Base-by-base conservation (phyloP, 768 basidiomycete species). In the Clathrus columnatus region DNA sequence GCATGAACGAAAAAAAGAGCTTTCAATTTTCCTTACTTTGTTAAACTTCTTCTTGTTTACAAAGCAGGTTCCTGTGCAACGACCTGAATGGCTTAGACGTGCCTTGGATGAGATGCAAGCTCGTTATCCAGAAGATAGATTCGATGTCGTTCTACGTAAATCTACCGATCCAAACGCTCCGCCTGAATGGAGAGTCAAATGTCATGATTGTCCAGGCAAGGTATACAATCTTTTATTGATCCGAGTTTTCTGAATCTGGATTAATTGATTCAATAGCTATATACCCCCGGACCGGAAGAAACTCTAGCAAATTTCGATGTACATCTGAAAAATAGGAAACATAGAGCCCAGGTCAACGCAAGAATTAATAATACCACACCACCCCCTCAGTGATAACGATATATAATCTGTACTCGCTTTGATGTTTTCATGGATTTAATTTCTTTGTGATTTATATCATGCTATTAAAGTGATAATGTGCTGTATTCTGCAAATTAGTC, bases 121-220 rank as follows among this genome's bases (percentile, higher is more conserved):
- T 7, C 80, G 76, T 68, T 94, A 90, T 64, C 83, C 85, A 1
- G 78, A 88, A 59, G 94, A 97, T 68, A 80, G 68, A 57, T 94
- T 97, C 61, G 86, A 90, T 61, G 80, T 87, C 17, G 81, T 88
- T 28, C 70, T 82, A 29, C 78, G 81, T 27, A 85, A 81, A 63
- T 71, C 77, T 6, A 73, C 74, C 27, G 73, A 78, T 44, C 74
- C 72, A 11, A 75, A 73, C n/a, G 68, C 73, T 21, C 78, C 81
- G 5, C 50, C 63, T 11, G 92, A 95, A 68, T 97, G 94, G 93
- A 80, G 91, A 17, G 78, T 95, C 65, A 92, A 87, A 68, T 96
- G 92, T 67, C 65, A 83, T 60, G 92, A 96, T 67, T 94, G 92
- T 69, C 92, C 92, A 61, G 91, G 91, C 64, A 95, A 93, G 79